Percentiles rank a stretch among this genome's conserved stretches.
phyloP scores from a whole-genome alignment of 805 yeast species.

The Candida parachauliodes region DNA sequence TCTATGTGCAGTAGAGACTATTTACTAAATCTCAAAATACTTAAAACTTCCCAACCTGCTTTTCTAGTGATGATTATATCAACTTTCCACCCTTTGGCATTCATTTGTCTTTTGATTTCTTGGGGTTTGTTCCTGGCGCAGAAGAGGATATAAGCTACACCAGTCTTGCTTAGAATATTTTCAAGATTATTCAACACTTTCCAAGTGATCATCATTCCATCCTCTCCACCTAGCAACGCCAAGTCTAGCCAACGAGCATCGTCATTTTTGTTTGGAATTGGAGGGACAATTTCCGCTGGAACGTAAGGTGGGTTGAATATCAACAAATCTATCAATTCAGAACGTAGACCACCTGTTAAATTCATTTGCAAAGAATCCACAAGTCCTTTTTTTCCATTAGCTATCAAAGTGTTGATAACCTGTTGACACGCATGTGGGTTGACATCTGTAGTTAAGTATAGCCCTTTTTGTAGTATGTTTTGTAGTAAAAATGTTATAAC shows the following conservation, averaged over 20 bases:
- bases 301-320: conserved; percentile 97
- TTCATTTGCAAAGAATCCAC: conserved; percentile 48
- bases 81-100: conserved; percentile 49
- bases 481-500: conserved; percentile 73
- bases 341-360: conserved; percentile 49
- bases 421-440: conserved; percentile 73
- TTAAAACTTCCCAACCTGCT: conserved; percentile 94
- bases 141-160: conserved; percentile 83
- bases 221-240: conserved; percentile 84
- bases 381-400: conserved; percentile 15
- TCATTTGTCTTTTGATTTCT: conserved; percentile 48
- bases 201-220: conserved; percentile 87
- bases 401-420: conserved; percentile 17
- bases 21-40: conserved; percentile 59
- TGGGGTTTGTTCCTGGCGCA: conserved; percentile 89
- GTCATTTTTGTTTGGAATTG: conserved; percentile 41
- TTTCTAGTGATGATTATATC: conserved; percentile 59
- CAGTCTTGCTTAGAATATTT: conserved; percentile 48
- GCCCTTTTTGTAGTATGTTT: conserved; percentile 47
- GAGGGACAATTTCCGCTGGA: conserved; percentile 77
- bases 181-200: conserved; percentile 54
- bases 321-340: conserved; percentile 57
- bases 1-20: background rate
- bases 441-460: conserved; percentile 71
- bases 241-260: conserved; percentile 77